Conservation (phyloP, 768 basidiomycete species). For the Calocybe cyanea region DNA sequence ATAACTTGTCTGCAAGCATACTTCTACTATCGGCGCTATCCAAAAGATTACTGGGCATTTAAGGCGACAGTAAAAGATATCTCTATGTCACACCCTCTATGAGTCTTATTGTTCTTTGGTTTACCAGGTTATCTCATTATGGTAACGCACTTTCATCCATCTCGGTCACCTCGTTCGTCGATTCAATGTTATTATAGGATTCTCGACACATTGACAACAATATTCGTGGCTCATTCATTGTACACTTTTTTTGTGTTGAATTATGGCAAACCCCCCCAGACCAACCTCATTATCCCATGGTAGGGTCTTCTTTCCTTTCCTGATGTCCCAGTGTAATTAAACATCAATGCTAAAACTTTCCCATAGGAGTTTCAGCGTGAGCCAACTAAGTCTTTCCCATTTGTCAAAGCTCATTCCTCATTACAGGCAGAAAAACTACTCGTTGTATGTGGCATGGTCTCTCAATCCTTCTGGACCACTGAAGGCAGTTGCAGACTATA, state of each 20-base stretch:
- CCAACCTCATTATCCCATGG: slow-evolving; percentile 8
- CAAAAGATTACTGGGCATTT: slow-evolving; percentile 2
- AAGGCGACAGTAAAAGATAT: slow-evolving; percentile 4
- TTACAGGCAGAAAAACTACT: slow-evolving; percentile 6
- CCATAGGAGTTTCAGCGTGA: slow-evolving; percentile 9
- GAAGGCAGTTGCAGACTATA: neutral
- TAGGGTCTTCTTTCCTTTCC: neutral
- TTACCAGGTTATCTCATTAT: slow-evolving; percentile 4
- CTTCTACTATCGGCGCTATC: slow-evolving; percentile 7
- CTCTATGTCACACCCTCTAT: no score
- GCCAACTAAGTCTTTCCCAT: neutral
- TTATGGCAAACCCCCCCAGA: slow-evolving; percentile 1
- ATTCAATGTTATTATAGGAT: neutral
- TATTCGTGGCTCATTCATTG: slow-evolving; percentile 9
- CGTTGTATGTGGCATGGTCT: slow-evolving; percentile 2
- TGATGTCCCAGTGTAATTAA: neutral
- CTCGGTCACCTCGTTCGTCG: neutral
- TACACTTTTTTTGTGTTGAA: slow-evolving; percentile 9
- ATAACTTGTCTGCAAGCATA: slow-evolving; percentile 10
- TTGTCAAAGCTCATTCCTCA: neutral
- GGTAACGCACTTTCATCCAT: neutral
- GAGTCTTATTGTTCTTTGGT: no score
- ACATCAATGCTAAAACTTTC: neutral
- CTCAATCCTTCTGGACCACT: neutral
- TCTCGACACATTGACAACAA: slow-evolving; percentile 8